Evolutionary conservation across 371 early-diverging fungal genomes (phyloP).

Genomic region (Actinomucor elegans): DNA sequence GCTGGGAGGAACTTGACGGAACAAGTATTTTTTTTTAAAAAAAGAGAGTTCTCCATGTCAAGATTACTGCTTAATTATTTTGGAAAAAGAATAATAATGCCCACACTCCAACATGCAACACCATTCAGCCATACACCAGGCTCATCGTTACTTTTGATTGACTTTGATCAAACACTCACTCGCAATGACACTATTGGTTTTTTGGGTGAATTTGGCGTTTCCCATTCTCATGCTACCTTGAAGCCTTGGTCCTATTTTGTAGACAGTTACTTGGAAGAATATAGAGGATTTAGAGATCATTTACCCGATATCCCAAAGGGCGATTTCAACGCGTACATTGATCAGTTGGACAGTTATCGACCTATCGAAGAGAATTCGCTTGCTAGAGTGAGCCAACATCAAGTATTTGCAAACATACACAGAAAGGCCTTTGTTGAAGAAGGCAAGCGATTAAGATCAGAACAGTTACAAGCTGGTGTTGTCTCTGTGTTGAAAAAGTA

Average conservation of each 20-base stretch:
- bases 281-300: slow-evolving; percentile 10
- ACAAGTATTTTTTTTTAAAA: no score
- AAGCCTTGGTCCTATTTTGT: slow-evolving; percentile 38
- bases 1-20: no score
- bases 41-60: no score
- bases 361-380: slow-evolving; percentile 33
- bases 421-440: slow-evolving; percentile 12
- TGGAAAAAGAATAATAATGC: no score
- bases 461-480: slow-evolving; percentile 17
- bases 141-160: no score
- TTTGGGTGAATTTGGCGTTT: slow-evolving; percentile 31
- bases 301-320: neutral
- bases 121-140: no score
- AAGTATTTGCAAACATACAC: slow-evolving; percentile 32
- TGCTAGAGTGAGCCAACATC: slow-evolving; percentile 22
- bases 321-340: neutral
- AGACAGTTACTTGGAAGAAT: slow-evolving; percentile 38
- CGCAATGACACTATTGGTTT: slow-evolving; percentile 34
- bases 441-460: slow-evolving; percentile 2
- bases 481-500: slow-evolving; percentile 10
- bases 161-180: slow-evolving; percentile 49
- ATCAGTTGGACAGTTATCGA: slow-evolving; percentile 22
- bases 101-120: no score
- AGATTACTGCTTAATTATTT: no score
- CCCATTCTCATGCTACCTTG: neutral